Evolutionary conservation across 2,329 filamentous ascomycete genomes (phyloP), one percentile per base, ranked within the genome.

Genomic region (Cladobotryum protrusum): DNA sequence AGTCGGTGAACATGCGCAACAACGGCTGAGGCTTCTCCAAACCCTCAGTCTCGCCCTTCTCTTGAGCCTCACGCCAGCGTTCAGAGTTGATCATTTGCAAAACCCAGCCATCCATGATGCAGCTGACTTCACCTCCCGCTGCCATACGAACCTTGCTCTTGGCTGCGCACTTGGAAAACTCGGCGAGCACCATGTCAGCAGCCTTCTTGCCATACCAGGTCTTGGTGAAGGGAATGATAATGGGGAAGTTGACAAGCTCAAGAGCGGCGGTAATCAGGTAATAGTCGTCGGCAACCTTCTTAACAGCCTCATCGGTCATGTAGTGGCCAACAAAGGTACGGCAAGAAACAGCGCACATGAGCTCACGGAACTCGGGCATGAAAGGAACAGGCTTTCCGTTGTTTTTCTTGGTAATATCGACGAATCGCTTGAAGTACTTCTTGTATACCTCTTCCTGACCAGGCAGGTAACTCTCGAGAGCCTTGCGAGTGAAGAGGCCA

Each of bases 171-270:
- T 89, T 91, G 66, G 86, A 74, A 64, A 97, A 97, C 67, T 96
- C 91, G 44, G 78, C 79, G 57, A 97, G 76, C 33, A 96, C 89
- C 84, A 95, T 89, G 63, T 96, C 89, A 52, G 92, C 85, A 29
- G 90, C 89, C 74, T 91, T 95, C 79, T 96, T 96, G 61, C 92
- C 93, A 64, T 95, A 95, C 90, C 90, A 97, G 5, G 90, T 90
- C 76, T 90, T 92, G 66, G 91, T 96, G 76, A 82, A 97, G 36
- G 92, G 92, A 37, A 97, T 72, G 66, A 97, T 96, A 71, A 97
- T 87, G 52, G 93, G 92, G 76, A 97, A 96, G 76, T 97, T 97
- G 76, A 99, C 93, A 43, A 97, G 81, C 71, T 99, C 93, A 59
- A 97, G 81, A 18, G 93, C 93, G 51, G 87, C 92, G 13, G 93